Conservation (phyloP, 2,329 filamentous ascomycete species). For the Mycosphaerella sp. region DNA sequence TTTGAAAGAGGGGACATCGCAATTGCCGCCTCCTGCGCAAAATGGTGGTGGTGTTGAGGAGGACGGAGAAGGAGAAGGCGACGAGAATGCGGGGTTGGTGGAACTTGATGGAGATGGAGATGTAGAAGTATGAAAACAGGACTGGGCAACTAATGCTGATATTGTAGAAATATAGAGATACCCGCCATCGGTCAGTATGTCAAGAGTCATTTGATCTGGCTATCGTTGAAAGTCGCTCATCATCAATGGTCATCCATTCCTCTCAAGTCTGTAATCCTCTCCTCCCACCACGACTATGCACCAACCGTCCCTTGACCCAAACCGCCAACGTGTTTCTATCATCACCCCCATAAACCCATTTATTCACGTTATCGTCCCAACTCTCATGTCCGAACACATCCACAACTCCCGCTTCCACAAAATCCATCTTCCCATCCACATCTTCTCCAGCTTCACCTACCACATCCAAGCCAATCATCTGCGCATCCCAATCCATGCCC, state of each 20-base stretch:
- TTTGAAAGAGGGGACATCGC: constrained; percentile 42
- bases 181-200: no score
- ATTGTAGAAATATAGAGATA: no score
- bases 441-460: constrained; percentile 30
- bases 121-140: constrained; percentile 2
- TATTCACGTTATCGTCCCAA: constrained; percentile 81
- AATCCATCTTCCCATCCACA: background rate
- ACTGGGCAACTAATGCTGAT: no score
- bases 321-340: constrained; percentile 84
- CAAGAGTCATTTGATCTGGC: no score
- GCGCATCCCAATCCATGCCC: constrained; percentile 87
- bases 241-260: no score
- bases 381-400: constrained; percentile 87
- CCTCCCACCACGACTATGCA: constrained; percentile 50
- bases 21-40: constrained; percentile 20
- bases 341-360: constrained; percentile 93
- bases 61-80: constrained; percentile 32
- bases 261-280: background rate
- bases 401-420: constrained; percentile 52
- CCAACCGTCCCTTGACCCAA: constrained; percentile 80
- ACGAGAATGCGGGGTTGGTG: constrained; percentile 22
- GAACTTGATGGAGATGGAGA: constrained; percentile 5
- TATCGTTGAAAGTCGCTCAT: no score
- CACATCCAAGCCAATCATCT: constrained; percentile 62
- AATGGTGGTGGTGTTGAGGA: constrained; percentile 18